phyloP scores from a whole-genome alignment of 441 rosid genomes.

The Jatropha podagrica region DNA sequence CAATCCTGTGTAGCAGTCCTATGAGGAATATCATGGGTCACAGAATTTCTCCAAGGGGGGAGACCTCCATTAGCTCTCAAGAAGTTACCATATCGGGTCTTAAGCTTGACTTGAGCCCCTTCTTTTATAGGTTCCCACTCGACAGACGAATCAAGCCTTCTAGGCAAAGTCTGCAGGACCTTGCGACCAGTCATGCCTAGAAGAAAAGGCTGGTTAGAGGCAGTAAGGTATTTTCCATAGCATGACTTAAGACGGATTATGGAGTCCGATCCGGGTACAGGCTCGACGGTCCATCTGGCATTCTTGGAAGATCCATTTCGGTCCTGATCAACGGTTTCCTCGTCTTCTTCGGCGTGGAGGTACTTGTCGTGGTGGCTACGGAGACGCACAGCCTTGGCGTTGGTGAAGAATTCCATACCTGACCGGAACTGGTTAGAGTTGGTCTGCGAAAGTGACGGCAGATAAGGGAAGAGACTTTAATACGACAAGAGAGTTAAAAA shows the following conservation, averaged over 20 bases:
- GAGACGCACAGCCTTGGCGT: slow-evolving; percentile 50
- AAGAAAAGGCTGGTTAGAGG: slow-evolving; percentile 77
- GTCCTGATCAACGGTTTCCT: slow-evolving; percentile 42
- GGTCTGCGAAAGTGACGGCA: slow-evolving; percentile 4
- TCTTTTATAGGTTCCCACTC: slow-evolving; percentile 89
- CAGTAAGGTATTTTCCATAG: slow-evolving; percentile 66
- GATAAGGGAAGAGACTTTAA: neutral
- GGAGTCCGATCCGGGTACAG: slow-evolving; percentile 30
- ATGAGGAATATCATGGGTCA: slow-evolving; percentile 86
- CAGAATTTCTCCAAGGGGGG: slow-evolving; percentile 94
- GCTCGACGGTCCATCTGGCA: slow-evolving; percentile 47
- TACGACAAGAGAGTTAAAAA: neutral
- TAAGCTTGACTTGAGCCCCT: slow-evolving; percentile 57
- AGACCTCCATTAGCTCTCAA: slow-evolving; percentile 85
- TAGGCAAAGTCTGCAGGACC: slow-evolving; percentile 57
- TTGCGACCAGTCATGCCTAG: slow-evolving; percentile 86
- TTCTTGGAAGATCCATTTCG: slow-evolving; percentile 37
- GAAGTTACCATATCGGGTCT: slow-evolving; percentile 67
- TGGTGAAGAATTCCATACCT: slow-evolving; percentile 53
- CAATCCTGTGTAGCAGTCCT: slow-evolving; percentile 75
- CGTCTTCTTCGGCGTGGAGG: slow-evolving; percentile 50
- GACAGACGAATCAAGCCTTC: slow-evolving; percentile 62
- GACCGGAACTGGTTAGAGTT: slow-evolving; percentile 29
- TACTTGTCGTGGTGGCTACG: slow-evolving; percentile 58
- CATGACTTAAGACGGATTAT: slow-evolving; percentile 46